These are phyloP conservation scores for Venturia carpophila DNA, from an alignment of 2,329 filamentous ascomycete genomes.

Conservation along the genomic window DNA sequence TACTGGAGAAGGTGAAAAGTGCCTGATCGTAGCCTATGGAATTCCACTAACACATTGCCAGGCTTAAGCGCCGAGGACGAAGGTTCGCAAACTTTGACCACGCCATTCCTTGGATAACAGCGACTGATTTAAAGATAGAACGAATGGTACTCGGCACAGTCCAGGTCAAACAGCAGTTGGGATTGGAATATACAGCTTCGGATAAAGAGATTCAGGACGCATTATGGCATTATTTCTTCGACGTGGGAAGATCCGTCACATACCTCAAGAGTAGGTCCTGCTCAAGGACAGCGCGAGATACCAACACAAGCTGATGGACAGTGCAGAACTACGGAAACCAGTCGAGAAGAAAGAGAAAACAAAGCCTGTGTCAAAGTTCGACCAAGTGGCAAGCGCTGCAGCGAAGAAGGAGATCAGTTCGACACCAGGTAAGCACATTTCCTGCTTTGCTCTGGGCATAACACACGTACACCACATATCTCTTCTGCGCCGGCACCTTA, in stretches of 20 bases:
- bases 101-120: constrained; percentile 4
- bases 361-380: constrained; percentile 33
- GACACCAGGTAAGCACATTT: constrained; percentile 37
- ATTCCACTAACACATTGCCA: constrained; percentile 15
- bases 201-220: constrained; percentile 77
- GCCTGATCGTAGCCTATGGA: not conserved
- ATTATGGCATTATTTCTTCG: constrained; percentile 94
- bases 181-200: constrained; percentile 52
- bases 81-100: constrained; percentile 21
- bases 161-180: constrained; percentile 60
- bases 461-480: not conserved
- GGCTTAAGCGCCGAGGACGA: constrained; percentile 34
- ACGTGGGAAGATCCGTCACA: constrained; percentile 73
- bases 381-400: constrained; percentile 36
- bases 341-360: constrained; percentile 5
- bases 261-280: constrained; percentile 60
- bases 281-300: constrained; percentile 24
- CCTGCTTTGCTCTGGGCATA: constrained; percentile 17
- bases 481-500: not conserved
- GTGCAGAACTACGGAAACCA: not conserved
- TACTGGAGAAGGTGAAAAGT: constrained; percentile 17
- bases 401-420: constrained; percentile 35
- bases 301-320: constrained; percentile 28
- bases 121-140: constrained; percentile 27
- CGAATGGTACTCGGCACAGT: constrained; percentile 58